A percentile compares a stretch with the other conserved stretches of the same genome.
Evolutionary conservation across 1,139 yeast genomes (phyloP).

Genomic region (Candida gigantensis): DNA sequence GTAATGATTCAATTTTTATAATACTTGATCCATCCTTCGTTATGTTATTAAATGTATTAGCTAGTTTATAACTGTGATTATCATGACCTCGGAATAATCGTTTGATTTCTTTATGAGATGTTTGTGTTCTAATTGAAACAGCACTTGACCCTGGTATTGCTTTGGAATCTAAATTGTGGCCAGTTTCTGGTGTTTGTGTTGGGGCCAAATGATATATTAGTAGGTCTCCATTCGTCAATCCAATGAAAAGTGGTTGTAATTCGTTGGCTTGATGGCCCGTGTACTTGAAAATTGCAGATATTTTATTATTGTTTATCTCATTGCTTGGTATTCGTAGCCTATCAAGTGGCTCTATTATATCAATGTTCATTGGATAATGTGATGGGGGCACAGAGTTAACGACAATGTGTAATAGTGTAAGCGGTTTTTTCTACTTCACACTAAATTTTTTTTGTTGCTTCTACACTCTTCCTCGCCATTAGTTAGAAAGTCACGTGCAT

Average conservation of each 20-base stretch:
- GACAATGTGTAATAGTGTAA: too few species aligned
- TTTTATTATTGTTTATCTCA: slow-evolving; percentile 15
- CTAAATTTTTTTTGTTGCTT: too few species aligned
- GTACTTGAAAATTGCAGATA: slow-evolving; percentile 24
- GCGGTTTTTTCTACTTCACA: slow-evolving; percentile 1
- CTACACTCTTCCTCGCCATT: background rate
- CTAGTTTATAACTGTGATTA: slow-evolving; percentile 6
- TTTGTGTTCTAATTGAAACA: slow-evolving; percentile 15
- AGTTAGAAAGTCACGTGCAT: background rate
- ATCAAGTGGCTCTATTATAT: slow-evolving; percentile 33
- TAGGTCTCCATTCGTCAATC: slow-evolving; percentile 40
- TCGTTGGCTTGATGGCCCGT: slow-evolving; percentile 1
- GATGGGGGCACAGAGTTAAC: too few species aligned
- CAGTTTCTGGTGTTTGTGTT: too few species aligned
- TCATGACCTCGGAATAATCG: slow-evolving; percentile 13
- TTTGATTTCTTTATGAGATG: slow-evolving; percentile 28
- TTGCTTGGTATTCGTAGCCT: slow-evolving; percentile 27
- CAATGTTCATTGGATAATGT: slow-evolving; percentile 27
- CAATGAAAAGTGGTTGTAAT: slow-evolving; percentile 29
- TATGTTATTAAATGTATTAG: slow-evolving; percentile 24
- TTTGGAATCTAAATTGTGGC: background rate
- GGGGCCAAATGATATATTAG: slow-evolving; percentile 19
- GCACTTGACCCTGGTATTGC: slow-evolving; percentile 3
- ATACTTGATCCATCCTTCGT: slow-evolving; percentile 24
- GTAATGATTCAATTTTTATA: slow-evolving; percentile 20